Conservation (phyloP, 192 early-diverging fungal species). For the Radiomyces spectabilis region DNA sequence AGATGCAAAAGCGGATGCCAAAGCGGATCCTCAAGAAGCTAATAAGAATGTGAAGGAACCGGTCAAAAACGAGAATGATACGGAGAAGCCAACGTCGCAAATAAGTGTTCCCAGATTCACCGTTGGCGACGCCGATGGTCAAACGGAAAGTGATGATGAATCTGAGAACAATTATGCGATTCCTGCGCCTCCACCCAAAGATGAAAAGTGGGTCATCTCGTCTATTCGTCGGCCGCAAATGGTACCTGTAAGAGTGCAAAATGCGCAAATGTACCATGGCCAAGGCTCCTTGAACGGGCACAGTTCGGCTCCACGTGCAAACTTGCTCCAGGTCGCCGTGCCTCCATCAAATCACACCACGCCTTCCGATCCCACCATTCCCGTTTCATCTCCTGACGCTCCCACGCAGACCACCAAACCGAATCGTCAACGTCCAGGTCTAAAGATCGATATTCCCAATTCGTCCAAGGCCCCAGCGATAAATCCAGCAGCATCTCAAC, state of each 20-base stretch:
- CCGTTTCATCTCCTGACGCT: neutral
- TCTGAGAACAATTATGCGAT: constrained; percentile 1
- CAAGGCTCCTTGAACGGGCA: too few species aligned
- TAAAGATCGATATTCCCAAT: constrained; percentile 21
- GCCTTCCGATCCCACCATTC: neutral
- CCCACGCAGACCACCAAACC: neutral
- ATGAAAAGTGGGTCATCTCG: constrained; percentile 30
- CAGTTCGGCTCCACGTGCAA: neutral
- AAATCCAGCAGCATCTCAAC: too few species aligned
- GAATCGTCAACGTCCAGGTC: constrained; percentile 5
- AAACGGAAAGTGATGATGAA: neutral
- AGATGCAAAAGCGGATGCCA: too few species aligned
- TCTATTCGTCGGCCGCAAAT: constrained; percentile 24
- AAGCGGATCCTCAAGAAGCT: too few species aligned
- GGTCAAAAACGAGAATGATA: too few species aligned
- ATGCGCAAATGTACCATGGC: constrained; percentile 10
- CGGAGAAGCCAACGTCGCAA: too few species aligned
- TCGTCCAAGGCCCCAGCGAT: neutral
- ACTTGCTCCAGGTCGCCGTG: neutral
- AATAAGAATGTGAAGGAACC: too few species aligned
- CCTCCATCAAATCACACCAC: neutral
- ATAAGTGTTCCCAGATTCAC: too few species aligned
- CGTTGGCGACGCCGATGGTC: too few species aligned
- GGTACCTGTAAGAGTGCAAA: constrained; percentile 8
- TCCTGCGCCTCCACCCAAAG: constrained; percentile 4